Evolutionary conservation across 2,329 filamentous ascomycete species (phyloP).

Genomic region (Cercospora sesami): DNA sequence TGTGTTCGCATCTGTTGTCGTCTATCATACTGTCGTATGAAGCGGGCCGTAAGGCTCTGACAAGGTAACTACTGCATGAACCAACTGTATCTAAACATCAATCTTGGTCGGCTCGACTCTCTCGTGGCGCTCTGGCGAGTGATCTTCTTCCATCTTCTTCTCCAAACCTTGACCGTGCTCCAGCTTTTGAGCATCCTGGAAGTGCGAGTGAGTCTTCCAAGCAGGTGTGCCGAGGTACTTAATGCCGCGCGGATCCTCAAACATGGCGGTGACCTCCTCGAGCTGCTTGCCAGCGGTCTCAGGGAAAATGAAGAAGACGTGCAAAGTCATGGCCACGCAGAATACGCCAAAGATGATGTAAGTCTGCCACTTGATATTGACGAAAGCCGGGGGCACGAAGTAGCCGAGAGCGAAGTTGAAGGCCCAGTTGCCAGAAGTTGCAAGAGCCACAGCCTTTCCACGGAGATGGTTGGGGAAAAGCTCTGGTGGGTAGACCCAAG

Average conservation of each 20-base stretch:
- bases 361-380: conserved; percentile 59
- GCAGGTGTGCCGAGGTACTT: conserved; percentile 54
- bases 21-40: background rate
- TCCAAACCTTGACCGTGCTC: conserved; percentile 19
- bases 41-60: background rate
- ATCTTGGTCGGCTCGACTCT: conserved; percentile 15
- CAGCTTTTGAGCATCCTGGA: conserved; percentile 9
- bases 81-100: conserved; percentile 6
- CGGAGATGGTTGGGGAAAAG: conserved; percentile 63
- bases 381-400: conserved; percentile 60
- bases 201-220: conserved; percentile 50
- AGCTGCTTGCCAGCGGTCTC: conserved; percentile 75
- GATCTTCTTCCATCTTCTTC: conserved; percentile 18
- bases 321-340: conserved; percentile 60
- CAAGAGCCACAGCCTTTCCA: conserved; percentile 60
- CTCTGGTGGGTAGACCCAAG: conserved; percentile 67
- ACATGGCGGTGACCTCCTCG: conserved; percentile 76
- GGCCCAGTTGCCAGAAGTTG: conserved; percentile 57
- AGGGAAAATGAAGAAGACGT: conserved; percentile 65
- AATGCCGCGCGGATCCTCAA: conserved; percentile 46
- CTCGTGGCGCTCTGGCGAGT: conserved; percentile 20
- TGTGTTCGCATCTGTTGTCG: background rate
- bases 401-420: conserved; percentile 60
- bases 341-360: conserved; percentile 74
- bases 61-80: background rate